Base-by-base conservation (phyloP, 2,329 filamentous ascomycete genomes). In the Triangularia verruculosa region DNA sequence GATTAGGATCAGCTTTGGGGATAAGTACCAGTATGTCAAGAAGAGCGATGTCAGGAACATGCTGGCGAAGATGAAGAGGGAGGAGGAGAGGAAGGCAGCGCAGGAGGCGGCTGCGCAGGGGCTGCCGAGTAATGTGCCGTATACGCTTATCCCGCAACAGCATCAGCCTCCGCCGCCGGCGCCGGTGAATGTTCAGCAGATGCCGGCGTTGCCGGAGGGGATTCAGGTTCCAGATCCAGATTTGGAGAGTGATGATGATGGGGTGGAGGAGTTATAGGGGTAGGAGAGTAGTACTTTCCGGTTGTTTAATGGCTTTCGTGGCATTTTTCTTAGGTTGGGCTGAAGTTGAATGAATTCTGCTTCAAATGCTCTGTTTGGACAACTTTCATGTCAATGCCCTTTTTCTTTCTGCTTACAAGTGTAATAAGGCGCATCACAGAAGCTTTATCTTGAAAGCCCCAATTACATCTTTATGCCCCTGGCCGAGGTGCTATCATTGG, bases 21-120 rank as follows among this genome's bases (percentile, higher is more conserved):
- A 72, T 57, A 72, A 72, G 69, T 72, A 72, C 63, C 70, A 72
- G 69, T 72, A 72, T 52, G 70, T 72, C 62, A 72, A 72, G 63
- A 70, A 72, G 65, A 64, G 60, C 51, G 71, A 72, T 27, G 70
- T 72, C 30, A 63, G 70, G 24, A 72, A 72, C 64, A 68, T 66
- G 64, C 62, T 72, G 32, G 69, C 69, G 56, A 72, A 71, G 66
- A 71, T 72, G 65, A 71, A 71, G 66, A 64, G 70, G n/a, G 70
- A 72, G 24, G 71, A 72, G 59, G 71, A 72, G 32, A 52, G 65
- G 6, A 70, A 72, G 66, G 66, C 68, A 1, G 68, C 66, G 2
- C 65, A 62, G n/a, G 61, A 62, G 12, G 63, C 68, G 7, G 67
- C 64, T 11, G 57, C 67, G 3, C 61, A 64, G 57, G 65, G 68